Percentiles rank a stretch among this genome's conserved stretches.
Evolutionary conservation across 345 rosid species (phyloP).

Genomic region (Heritiera fomes): DNA sequence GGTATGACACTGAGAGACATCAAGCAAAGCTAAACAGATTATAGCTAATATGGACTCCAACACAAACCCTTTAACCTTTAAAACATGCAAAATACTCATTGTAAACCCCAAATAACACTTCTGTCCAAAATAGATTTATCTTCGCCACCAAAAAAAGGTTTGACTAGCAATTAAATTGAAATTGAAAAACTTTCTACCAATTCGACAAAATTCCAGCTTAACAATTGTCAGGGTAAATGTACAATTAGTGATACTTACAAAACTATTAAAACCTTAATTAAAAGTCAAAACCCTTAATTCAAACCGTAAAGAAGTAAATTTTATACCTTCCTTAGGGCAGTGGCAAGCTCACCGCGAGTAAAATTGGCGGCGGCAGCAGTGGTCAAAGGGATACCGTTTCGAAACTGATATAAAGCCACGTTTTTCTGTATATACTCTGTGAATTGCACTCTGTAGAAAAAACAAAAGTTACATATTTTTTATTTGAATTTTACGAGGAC

Average conservation of each 20-base stretch:
- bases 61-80: background rate
- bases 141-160: background rate
- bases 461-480: background rate
- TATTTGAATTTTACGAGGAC: background rate
- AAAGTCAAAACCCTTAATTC: background rate
- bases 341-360: slow-evolving; percentile 91
- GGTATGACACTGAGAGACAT: background rate
- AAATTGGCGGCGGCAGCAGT: slow-evolving; percentile 91
- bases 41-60: background rate
- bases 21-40: background rate
- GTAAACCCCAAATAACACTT: background rate
- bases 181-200: background rate
- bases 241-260: background rate
- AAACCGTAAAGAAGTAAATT: background rate
- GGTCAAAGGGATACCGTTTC: slow-evolving; percentile 89
- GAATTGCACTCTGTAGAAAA: slow-evolving; percentile 72
- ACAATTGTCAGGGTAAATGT: background rate
- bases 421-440: slow-evolving; percentile 97
- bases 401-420: slow-evolving; percentile 86
- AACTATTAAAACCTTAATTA: background rate
- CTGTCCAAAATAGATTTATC: background rate
- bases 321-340: slow-evolving; percentile 89
- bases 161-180: background rate
- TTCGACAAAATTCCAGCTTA: background rate
- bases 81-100: background rate